Conservation (phyloP, 306 rosid species). For the Ochetophila trinervis region DNA sequence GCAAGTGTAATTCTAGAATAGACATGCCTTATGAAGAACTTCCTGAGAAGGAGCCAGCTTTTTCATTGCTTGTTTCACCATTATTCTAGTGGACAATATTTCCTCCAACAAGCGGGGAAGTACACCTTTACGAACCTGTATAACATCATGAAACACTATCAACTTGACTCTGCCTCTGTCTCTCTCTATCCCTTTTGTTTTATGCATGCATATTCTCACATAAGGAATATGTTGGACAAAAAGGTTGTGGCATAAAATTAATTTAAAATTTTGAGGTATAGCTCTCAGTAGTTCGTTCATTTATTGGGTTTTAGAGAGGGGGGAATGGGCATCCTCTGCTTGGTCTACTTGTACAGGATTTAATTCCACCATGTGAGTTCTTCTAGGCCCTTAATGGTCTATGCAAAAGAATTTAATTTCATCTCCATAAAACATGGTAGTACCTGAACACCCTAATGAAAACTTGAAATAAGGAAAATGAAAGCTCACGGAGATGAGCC, state of each 20-base stretch:
- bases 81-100: slow-evolving; percentile 85
- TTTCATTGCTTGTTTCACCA: slow-evolving; percentile 91
- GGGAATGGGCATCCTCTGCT: too few relatives aligned
- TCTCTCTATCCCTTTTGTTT: background rate
- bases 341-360: too few relatives aligned
- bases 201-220: background rate
- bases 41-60: slow-evolving; percentile 67
- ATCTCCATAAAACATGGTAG: too few relatives aligned
- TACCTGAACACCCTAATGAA: too few relatives aligned
- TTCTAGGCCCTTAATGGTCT: too few relatives aligned
- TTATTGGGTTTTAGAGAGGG: too few relatives aligned
- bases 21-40: slow-evolving; percentile 81
- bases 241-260: too few relatives aligned
- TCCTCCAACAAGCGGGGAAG: slow-evolving; percentile 88
- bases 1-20: slow-evolving; percentile 17
- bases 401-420: too few relatives aligned
- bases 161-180: slow-evolving; percentile 10
- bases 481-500: background rate
- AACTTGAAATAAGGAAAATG: background rate
- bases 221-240: background rate
- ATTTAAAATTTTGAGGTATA: too few relatives aligned
- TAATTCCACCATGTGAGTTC: too few relatives aligned
- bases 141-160: slow-evolving; percentile 15
- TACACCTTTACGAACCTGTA: slow-evolving; percentile 80
- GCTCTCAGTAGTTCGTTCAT: too few relatives aligned